Evolutionary conservation across 306 rosid species (phyloP).

Genomic region (Lotus japonicus): DNA sequence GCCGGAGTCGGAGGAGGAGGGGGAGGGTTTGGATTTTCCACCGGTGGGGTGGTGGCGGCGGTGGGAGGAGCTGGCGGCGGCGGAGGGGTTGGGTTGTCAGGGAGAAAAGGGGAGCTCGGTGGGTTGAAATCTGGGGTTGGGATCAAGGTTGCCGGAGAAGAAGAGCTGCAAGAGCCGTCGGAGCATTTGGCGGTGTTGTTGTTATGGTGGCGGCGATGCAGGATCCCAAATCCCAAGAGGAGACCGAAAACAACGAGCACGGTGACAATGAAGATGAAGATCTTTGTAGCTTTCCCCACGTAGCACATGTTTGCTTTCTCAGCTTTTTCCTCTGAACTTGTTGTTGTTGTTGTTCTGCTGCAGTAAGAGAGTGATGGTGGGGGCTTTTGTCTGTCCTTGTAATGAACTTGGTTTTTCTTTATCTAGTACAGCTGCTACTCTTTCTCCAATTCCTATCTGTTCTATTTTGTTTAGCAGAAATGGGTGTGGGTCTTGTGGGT

Average conservation of each 20-base stretch:
- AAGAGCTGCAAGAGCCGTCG: slow-evolving; percentile 35
- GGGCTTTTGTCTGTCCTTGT: background rate
- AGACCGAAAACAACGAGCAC: slow-evolving; percentile 62
- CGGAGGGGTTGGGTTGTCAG: slow-evolving; percentile 27
- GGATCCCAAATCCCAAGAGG: slow-evolving; percentile 55
- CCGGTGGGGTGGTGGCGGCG: background rate
- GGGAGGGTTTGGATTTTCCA: slow-evolving; percentile 23
- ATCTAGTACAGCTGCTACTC: background rate
- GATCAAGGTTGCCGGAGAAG: slow-evolving; percentile 28
- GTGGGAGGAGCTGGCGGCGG: slow-evolving; percentile 4
- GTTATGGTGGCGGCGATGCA: slow-evolving; percentile 43
- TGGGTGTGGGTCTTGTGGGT: slow-evolving; percentile 16
- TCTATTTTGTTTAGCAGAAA: background rate
- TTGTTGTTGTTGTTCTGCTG: background rate
- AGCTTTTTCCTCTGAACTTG: background rate
- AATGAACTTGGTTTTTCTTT: background rate
- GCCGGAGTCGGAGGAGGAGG: slow-evolving; percentile 42
- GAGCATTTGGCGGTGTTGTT: slow-evolving; percentile 45
- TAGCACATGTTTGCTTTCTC: slow-evolving; percentile 47
- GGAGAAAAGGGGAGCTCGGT: slow-evolving; percentile 25
- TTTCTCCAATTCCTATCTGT: background rate
- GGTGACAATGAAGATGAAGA: slow-evolving; percentile 92
- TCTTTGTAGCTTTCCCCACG: slow-evolving; percentile 99
- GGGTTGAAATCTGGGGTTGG: slow-evolving; percentile 43
- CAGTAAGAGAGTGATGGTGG: slow-evolving; percentile 1